A percentile compares a stretch with the other conserved stretches of the same genome.
These are phyloP conservation scores for Shiraia bambusicola DNA, from an alignment of 2,329 filamentous ascomycete genomes.

Conservation along the genomic window DNA sequence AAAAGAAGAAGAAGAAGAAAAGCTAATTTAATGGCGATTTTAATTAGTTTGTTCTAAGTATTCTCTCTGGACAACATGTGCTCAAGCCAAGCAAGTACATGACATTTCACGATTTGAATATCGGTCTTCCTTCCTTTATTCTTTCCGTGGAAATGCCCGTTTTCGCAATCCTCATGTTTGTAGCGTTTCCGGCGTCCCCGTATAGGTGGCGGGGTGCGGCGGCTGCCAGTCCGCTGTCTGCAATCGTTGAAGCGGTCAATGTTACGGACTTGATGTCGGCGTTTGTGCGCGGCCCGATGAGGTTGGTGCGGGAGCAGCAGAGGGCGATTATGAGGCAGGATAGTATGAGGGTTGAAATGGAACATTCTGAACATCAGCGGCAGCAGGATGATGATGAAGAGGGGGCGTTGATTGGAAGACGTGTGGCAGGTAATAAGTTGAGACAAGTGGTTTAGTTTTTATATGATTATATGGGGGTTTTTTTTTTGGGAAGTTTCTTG, in stretches of 20 bases:
- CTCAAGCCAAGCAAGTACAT: constrained; percentile 31
- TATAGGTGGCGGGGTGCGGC: constrained; percentile 20
- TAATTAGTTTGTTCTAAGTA: constrained; percentile 34
- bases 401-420: background rate
- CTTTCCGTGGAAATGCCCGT: constrained; percentile 38
- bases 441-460: too few species aligned
- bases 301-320: constrained; percentile 32
- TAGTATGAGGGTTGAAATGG: constrained; percentile 14
- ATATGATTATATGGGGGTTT: too few species aligned
- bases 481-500: too few species aligned
- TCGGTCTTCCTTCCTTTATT: constrained; percentile 29
- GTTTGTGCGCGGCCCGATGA: constrained; percentile 35
- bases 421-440: background rate
- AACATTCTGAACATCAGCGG: too few species aligned
- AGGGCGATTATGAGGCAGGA: constrained; percentile 23
- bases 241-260: constrained; percentile 31
- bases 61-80: constrained; percentile 26
- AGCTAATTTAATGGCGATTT: background rate
- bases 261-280: constrained; percentile 30
- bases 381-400: background rate
- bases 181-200: constrained; percentile 28
- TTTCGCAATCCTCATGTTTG: constrained; percentile 29
- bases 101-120: constrained; percentile 32
- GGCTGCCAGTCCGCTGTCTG: constrained; percentile 20
- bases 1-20: too few species aligned